Evolutionary conservation across 371 early-diverging fungal species (phyloP).

Genomic region (Mortierella sp.): DNA sequence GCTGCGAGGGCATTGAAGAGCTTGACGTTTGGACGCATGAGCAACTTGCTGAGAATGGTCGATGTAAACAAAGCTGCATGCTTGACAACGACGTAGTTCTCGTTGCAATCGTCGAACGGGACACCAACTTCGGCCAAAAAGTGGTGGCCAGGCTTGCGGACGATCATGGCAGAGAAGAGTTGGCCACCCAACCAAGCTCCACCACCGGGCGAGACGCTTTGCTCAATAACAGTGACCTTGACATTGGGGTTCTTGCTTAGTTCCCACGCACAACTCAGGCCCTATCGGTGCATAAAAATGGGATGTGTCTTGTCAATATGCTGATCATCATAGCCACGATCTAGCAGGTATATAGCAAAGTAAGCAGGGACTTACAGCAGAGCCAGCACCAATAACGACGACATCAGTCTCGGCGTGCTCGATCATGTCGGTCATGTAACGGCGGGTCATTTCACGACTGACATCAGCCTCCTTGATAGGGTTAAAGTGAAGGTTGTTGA

Average conservation of each 20-base stretch:
- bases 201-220: slow-evolving; percentile 75
- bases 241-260: slow-evolving; percentile 73
- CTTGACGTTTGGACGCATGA: slow-evolving; percentile 75
- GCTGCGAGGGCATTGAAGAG: slow-evolving; percentile 83
- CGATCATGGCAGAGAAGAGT: slow-evolving; percentile 75
- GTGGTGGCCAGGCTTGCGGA: slow-evolving; percentile 78
- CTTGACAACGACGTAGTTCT: slow-evolving; percentile 78
- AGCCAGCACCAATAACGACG: slow-evolving; percentile 81
- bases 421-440: slow-evolving; percentile 75
- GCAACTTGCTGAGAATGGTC: slow-evolving; percentile 75
- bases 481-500: slow-evolving; percentile 61
- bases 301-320: too few species aligned
- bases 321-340: neutral
- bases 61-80: slow-evolving; percentile 83
- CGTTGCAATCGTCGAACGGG: slow-evolving; percentile 78
- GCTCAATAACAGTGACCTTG: slow-evolving; percentile 75
- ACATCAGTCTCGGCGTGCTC: slow-evolving; percentile 77
- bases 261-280: slow-evolving; percentile 75
- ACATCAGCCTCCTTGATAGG: slow-evolving; percentile 76
- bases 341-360: neutral
- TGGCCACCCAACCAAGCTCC: slow-evolving; percentile 86
- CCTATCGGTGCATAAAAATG: slow-evolving; percentile 21
- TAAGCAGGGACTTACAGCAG: slow-evolving; percentile 57
- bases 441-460: slow-evolving; percentile 76
- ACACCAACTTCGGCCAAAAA: slow-evolving; percentile 73